A percentile compares a stretch with the other conserved stretches of the same genome.
phyloP scores from a whole-genome alignment of 768 basidiomycete species.

The Calocybe cyanea region DNA sequence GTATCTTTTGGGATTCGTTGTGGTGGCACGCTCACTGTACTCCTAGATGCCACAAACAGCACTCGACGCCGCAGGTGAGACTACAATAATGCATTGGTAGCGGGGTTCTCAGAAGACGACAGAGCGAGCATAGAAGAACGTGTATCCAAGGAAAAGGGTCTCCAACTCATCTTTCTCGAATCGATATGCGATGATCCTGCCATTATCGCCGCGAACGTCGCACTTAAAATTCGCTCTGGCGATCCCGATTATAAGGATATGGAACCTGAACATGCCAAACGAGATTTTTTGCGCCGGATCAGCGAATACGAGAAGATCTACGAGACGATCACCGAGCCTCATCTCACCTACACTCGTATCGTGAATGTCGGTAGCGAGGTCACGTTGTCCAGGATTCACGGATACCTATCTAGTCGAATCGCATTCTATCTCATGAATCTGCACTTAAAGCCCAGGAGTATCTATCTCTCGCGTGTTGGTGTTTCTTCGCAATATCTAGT shows the following conservation, averaged over 20 bases:
- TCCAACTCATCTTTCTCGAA: constrained; percentile 91
- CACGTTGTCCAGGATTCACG: constrained; percentile 81
- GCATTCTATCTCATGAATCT: constrained; percentile 99
- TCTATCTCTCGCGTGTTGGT: constrained; percentile 91
- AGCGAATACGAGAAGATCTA: constrained; percentile 93
- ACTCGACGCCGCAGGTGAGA: constrained; percentile 67
- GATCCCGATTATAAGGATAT: constrained; percentile 97
- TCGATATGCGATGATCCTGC: constrained; percentile 92
- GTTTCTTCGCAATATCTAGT: not conserved
- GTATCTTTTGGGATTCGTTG: not conserved
- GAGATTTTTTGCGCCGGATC: constrained; percentile 89
- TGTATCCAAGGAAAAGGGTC: constrained; percentile 80
- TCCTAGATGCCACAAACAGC: constrained; percentile 92
- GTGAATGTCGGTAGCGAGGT: constrained; percentile 92
- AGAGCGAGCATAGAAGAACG: constrained; percentile 84
- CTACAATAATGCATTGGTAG: not conserved
- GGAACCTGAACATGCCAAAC: constrained; percentile 78
- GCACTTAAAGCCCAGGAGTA: constrained; percentile 93
- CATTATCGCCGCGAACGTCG: constrained; percentile 93
- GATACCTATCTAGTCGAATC: constrained; percentile 94
- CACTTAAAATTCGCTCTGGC: constrained; percentile 91
- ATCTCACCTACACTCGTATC: constrained; percentile 88
- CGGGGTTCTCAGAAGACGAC: not conserved
- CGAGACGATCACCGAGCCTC: constrained; percentile 89
- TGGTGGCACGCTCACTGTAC: not conserved